These are phyloP conservation scores for Beta vulgaris DNA, from an alignment of 148 eudicot genomes.

Conservation along the genomic window DNA sequence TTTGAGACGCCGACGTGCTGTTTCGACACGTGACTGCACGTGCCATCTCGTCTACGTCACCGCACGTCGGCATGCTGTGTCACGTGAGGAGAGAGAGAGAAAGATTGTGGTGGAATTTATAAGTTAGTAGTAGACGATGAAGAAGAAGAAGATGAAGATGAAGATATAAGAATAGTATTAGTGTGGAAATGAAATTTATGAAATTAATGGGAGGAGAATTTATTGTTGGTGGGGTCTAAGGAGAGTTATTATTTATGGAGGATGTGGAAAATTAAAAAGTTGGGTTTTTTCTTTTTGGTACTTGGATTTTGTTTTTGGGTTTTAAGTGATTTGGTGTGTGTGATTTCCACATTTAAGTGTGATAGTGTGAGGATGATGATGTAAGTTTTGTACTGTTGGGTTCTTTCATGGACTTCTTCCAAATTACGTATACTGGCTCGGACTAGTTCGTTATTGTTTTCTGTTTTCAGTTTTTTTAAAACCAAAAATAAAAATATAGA, in stretches of 20 bases:
- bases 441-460: too few relatives aligned
- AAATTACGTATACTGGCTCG: too few relatives aligned
- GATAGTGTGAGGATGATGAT: background rate
- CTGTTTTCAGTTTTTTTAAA: too few relatives aligned
- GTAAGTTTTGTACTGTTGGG: background rate
- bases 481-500: too few relatives aligned
- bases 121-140: too few relatives aligned
- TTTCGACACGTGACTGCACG: conserved; percentile 55
- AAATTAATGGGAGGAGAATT: background rate
- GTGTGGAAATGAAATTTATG: too few relatives aligned
- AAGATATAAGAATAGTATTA: too few relatives aligned
- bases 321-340: conserved; percentile 8
- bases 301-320: background rate
- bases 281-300: background rate
- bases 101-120: background rate
- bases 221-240: conserved; percentile 11
- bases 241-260: background rate
- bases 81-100: conserved; percentile 16
- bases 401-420: background rate
- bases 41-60: conserved; percentile 37
- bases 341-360: conserved; percentile 20
- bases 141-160: background rate
- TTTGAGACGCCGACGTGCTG: conserved; percentile 51
- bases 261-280: background rate
- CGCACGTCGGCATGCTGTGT: conserved; percentile 48